Evolutionary conservation across 768 basidiomycete species (phyloP).

Genomic region (Leccinum incarnatum): DNA sequence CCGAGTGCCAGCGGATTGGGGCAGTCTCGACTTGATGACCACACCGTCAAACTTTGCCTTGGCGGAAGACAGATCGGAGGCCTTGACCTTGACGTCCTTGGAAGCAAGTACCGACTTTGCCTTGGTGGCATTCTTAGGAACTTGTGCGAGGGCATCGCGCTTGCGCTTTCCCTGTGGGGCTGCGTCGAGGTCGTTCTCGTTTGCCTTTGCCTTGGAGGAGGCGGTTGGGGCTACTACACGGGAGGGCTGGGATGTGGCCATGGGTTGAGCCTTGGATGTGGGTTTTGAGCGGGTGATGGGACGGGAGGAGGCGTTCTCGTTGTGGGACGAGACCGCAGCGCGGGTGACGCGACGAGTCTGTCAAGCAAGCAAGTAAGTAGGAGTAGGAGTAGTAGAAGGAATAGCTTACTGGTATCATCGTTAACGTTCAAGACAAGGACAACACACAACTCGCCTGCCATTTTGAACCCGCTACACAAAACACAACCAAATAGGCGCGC

Average conservation of each 20-base stretch:
- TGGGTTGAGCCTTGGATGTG: constrained; percentile 37
- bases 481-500: constrained; percentile 37
- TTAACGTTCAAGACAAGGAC: constrained; percentile 36
- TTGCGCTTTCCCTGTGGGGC: constrained; percentile 64
- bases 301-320: constrained; percentile 71
- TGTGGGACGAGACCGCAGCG: constrained; percentile 49
- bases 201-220: constrained; percentile 34
- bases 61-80: constrained; percentile 37
- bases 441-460: constrained; percentile 22
- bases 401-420: constrained; percentile 44
- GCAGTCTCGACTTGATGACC: constrained; percentile 50
- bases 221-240: constrained; percentile 40
- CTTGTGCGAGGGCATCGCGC: constrained; percentile 72
- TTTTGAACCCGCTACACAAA: constrained; percentile 38
- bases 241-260: constrained; percentile 36
- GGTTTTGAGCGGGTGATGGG: constrained; percentile 62
- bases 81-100: constrained; percentile 54
- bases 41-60: constrained; percentile 63
- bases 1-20: constrained; percentile 35
- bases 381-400: background rate
- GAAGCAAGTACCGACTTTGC: constrained; percentile 36
- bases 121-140: constrained; percentile 50
- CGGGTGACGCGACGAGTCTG: constrained; percentile 68
- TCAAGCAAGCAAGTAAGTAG: background rate
- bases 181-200: constrained; percentile 46